Evolutionary conservation across 345 rosid species (phyloP).

Genomic region (Fremontodendron californicum): DNA sequence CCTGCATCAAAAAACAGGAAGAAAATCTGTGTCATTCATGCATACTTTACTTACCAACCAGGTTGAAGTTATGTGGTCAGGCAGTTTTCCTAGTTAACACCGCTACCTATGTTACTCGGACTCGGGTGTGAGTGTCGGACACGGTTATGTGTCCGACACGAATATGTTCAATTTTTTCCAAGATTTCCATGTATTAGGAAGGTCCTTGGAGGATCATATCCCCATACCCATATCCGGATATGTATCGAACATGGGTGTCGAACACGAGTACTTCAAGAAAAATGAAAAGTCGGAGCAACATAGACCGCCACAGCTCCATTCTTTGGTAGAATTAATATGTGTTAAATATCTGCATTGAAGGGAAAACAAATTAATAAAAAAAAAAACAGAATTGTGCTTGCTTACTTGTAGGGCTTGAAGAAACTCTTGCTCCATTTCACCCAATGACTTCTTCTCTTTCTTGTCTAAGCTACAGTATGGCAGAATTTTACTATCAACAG

Average conservation of each 20-base stretch:
- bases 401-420: constrained; percentile 93
- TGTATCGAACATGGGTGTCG: too few species aligned
- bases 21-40: not conserved
- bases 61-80: not conserved
- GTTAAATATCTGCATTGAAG: not conserved
- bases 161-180: not conserved
- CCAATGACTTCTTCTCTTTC: constrained; percentile 74
- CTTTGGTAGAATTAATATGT: not conserved
- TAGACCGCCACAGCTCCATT: too few species aligned
- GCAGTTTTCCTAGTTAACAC: not conserved
- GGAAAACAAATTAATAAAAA: not conserved
- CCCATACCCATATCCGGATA: too few species aligned
- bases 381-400: not conserved
- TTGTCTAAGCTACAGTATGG: constrained; percentile 86
- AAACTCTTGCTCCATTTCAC: constrained; percentile 97
- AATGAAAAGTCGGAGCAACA: too few species aligned
- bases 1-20: constrained; percentile 35
- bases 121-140: not conserved
- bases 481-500: constrained; percentile 71
- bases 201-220: not conserved
- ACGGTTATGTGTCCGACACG: not conserved
- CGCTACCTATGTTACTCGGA: not conserved
- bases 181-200: too few species aligned
- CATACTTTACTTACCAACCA: constrained; percentile 1
- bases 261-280: too few species aligned